A percentile compares a stretch with the other conserved stretches of the same genome.
Conservation (phyloP, 768 basidiomycete genomes). For the Rhizopogon vesiculosus region DNA sequence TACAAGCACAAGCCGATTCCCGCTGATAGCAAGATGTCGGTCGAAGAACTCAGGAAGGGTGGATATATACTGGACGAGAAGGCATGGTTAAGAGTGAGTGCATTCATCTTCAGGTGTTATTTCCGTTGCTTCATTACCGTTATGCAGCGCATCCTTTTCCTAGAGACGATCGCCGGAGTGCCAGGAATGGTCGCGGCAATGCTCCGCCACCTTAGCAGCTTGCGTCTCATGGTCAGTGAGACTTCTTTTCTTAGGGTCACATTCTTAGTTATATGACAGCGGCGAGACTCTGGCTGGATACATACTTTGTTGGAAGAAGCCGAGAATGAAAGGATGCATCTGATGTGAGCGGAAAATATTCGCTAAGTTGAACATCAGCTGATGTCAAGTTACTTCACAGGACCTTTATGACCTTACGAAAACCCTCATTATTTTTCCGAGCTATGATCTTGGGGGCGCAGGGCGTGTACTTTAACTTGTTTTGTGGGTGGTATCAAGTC, state of each 20-base stretch:
- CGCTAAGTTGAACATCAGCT: slow-evolving; percentile 4
- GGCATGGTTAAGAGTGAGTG: slow-evolving; percentile 70
- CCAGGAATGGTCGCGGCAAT: slow-evolving; percentile 95
- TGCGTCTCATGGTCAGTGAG: slow-evolving; percentile 75
- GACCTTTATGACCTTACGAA: slow-evolving; percentile 92
- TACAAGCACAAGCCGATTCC: slow-evolving; percentile 77
- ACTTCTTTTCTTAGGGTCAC: slow-evolving; percentile 5
- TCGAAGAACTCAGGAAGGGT: slow-evolving; percentile 67
- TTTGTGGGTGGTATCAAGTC: slow-evolving; percentile 49
- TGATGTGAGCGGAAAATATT: slow-evolving; percentile 52
- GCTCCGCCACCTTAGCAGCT: slow-evolving; percentile 80
- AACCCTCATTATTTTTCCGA: slow-evolving; percentile 80
- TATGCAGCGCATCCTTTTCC: slow-evolving; percentile 51
- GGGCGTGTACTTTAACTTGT: slow-evolving; percentile 86
- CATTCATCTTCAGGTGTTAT: slow-evolving; percentile 14
- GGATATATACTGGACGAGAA: slow-evolving; percentile 72
- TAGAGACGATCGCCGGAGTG: slow-evolving; percentile 91
- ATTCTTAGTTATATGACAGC: slow-evolving; percentile 21
- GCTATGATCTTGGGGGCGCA: slow-evolving; percentile 84
- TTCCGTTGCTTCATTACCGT: slow-evolving; percentile 15
- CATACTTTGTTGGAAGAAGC: slow-evolving; percentile 92
- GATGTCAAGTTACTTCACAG: slow-evolving; percentile 31
- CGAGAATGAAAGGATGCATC: slow-evolving; percentile 96
- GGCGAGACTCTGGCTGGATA: slow-evolving; percentile 72
- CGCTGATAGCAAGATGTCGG: slow-evolving; percentile 54